A percentile compares a stretch with the other conserved stretches of the same genome.
Evolutionary conservation across 768 basidiomycete genomes (phyloP).

Genomic region (Boletus subparvulus): DNA sequence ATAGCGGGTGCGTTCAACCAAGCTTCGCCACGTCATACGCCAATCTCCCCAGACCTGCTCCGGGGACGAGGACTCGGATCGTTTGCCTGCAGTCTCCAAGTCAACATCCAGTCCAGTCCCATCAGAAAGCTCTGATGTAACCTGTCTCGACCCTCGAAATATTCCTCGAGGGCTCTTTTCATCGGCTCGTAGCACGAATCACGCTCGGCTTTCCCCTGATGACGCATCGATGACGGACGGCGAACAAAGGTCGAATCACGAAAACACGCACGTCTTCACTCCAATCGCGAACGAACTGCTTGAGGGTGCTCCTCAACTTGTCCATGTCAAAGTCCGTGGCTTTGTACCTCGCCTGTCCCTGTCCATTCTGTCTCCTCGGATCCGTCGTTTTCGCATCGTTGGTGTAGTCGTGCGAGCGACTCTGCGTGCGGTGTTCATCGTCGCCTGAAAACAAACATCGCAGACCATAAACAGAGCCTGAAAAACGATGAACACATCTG

Average conservation of each 20-base stretch:
- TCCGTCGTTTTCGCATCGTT: constrained; percentile 10
- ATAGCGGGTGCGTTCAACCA: constrained; percentile 45
- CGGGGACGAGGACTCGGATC: constrained; percentile 82
- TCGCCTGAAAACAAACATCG: constrained; percentile 14
- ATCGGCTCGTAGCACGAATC: constrained; percentile 81
- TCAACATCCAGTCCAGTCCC: not conserved
- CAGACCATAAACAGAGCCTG: not conserved
- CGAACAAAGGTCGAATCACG: not conserved
- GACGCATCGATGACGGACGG: not conserved
- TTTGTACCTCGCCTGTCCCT: constrained; percentile 35
- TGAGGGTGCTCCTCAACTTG: constrained; percentile 86
- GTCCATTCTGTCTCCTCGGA: constrained; percentile 8
- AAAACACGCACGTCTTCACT: constrained; percentile 61
- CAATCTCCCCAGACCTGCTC: constrained; percentile 84
- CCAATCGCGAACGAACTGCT: constrained; percentile 95
- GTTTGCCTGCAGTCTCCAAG: constrained; percentile 37
- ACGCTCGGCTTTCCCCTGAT: constrained; percentile 73
- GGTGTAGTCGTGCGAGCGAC: constrained; percentile 33
- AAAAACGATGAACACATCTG: constrained; percentile 21
- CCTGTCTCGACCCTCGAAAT: constrained; percentile 61
- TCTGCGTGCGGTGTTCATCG: constrained; percentile 36
- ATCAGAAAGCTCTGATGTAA: not conserved
- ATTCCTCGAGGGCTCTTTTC: constrained; percentile 64
- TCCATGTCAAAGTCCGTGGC: constrained; percentile 82
- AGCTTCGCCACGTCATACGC: constrained; percentile 84